phyloP scores from a whole-genome alignment of 2,329 filamentous ascomycete species.

The Piedraia hortae region DNA sequence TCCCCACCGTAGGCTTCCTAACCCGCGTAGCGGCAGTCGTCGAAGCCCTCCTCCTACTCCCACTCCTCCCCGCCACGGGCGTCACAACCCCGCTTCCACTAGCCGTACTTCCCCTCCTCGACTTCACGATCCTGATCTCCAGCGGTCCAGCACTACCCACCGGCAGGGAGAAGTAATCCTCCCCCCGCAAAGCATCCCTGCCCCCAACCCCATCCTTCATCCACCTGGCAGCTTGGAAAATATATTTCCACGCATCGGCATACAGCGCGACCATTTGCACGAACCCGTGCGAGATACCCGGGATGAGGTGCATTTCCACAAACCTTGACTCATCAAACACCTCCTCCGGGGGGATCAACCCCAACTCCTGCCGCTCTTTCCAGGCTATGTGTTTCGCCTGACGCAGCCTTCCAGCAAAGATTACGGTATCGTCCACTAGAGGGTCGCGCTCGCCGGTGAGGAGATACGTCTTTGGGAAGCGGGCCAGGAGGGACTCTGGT shows the following conservation, averaged over 20 bases:
- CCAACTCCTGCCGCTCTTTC: conserved; percentile 27
- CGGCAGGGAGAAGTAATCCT: conserved; percentile 4
- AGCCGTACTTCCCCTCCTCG: conserved; percentile 3
- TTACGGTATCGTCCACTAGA: conserved; percentile 84
- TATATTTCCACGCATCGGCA: conserved; percentile 69
- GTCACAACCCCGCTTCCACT: conserved; percentile 1
- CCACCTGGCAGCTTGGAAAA: conserved; percentile 54
- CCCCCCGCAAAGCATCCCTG: conserved; percentile 15
- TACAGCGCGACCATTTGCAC: conserved; percentile 73
- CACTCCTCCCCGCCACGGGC: neutral
- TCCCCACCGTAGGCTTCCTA: conserved; percentile 35
- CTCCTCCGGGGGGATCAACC: conserved; percentile 20
- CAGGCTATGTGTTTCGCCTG: conserved; percentile 40
- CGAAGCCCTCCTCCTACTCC: conserved; percentile 25
- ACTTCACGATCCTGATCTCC: conserved; percentile 2
- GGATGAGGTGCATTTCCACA: conserved; percentile 60
- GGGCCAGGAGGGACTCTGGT: conserved; percentile 52
- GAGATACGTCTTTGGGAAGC: conserved; percentile 87
- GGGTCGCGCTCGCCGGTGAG: conserved; percentile 87
- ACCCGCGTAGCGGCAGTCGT: conserved; percentile 58
- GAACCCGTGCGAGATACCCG: conserved; percentile 80
- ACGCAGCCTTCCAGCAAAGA: conserved; percentile 72
- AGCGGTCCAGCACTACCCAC: conserved; percentile 1
- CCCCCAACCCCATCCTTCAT: conserved; percentile 51
- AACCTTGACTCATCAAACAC: conserved; percentile 33